phyloP scores from a whole-genome alignment of 768 basidiomycete genomes.

The Mycena albidolilacea region DNA sequence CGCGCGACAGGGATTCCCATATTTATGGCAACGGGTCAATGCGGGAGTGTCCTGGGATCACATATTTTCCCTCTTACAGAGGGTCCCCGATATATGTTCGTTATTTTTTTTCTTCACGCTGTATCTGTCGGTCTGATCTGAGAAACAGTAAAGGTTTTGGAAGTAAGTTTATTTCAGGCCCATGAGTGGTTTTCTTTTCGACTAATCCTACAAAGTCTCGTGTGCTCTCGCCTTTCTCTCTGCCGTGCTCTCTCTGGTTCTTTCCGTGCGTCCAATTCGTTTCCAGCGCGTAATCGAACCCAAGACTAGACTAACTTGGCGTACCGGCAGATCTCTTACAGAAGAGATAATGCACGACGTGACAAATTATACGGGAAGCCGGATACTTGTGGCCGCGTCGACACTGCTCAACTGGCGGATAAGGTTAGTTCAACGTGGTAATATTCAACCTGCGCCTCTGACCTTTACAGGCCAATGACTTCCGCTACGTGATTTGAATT shows the following conservation, averaged over 20 bases:
- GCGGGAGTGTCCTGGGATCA: constrained; percentile 83
- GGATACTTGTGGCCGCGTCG: constrained; percentile 62
- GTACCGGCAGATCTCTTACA: constrained; percentile 68
- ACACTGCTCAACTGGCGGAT: constrained; percentile 78
- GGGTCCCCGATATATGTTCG: constrained; percentile 77
- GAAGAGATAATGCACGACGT: constrained; percentile 70
- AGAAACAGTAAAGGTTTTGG: constrained; percentile 70
- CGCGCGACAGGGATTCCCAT: constrained; percentile 82
- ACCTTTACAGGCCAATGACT: constrained; percentile 65
- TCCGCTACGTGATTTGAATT: constrained; percentile 63
- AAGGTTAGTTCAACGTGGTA: constrained; percentile 56
- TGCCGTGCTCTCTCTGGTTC: constrained; percentile 64
- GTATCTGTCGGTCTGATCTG: constrained; percentile 7
- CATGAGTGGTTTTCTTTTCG: constrained; percentile 20
- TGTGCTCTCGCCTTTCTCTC: constrained; percentile 70
- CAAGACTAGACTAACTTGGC: background rate
- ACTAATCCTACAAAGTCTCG: constrained; percentile 51
- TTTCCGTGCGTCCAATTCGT: constrained; percentile 58
- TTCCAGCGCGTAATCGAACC: background rate
- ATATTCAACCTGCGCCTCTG: background rate
- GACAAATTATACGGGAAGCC: constrained; percentile 69
- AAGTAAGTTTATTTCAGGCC: constrained; percentile 49
- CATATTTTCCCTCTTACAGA: constrained; percentile 78
- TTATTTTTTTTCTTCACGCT: constrained; percentile 5
- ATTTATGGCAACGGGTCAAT: constrained; percentile 87